Conservation (phyloP, 2,329 filamentous ascomycete species). For the Fusarium guadeloupense region DNA sequence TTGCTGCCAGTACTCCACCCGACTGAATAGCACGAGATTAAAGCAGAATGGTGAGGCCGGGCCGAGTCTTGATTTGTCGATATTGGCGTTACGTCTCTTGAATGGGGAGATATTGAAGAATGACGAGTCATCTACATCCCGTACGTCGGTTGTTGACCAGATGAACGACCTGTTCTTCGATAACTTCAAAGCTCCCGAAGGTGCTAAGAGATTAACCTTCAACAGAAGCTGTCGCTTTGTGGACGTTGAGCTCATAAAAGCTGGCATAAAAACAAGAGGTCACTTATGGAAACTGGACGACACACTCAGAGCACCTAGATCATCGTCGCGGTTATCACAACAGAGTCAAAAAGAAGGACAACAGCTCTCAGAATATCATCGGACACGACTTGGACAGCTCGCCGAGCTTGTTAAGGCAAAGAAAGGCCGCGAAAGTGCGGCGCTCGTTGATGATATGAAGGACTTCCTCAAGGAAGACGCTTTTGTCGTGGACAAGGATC, state of each 20-base stretch:
- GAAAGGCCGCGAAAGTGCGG: not conserved
- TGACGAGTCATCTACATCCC: constrained; percentile 6
- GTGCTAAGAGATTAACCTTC: constrained; percentile 32
- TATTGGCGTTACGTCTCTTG: constrained; percentile 44
- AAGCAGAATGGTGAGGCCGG: not conserved
- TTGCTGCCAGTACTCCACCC: constrained; percentile 45
- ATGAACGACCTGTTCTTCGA: constrained; percentile 32
- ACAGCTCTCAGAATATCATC: constrained; percentile 23
- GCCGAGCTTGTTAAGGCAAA: constrained; percentile 10
- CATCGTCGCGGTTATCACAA: constrained; percentile 10
- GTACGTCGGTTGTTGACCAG: constrained; percentile 10
- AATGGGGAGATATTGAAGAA: constrained; percentile 50
- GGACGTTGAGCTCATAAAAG: constrained; percentile 19
- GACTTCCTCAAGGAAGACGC: constrained; percentile 22
- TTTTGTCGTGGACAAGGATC: not conserved
- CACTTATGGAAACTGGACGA: constrained; percentile 41
- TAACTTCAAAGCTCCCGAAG: constrained; percentile 25
- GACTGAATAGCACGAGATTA: constrained; percentile 36
- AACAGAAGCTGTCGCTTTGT: constrained; percentile 43
- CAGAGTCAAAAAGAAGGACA: constrained; percentile 11
- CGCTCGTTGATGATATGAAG: not conserved
- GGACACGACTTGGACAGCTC: constrained; percentile 26
- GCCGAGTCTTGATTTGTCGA: constrained; percentile 40
- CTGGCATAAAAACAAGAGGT: constrained; percentile 35
- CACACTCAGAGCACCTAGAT: constrained; percentile 23